Conservation (phyloP, 192 early-diverging fungal species). For the Pilobolus umbonatus region DNA sequence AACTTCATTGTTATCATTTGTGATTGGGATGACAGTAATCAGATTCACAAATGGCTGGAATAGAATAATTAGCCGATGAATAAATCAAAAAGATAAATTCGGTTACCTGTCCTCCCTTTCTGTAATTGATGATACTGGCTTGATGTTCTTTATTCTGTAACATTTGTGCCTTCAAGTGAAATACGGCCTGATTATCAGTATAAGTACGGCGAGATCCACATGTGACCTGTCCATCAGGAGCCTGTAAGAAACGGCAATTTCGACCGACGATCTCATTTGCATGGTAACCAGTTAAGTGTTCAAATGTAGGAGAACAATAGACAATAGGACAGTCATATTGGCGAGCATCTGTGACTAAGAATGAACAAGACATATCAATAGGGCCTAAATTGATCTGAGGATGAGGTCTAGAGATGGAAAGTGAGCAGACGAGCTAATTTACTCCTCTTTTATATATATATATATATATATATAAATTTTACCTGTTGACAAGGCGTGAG, state of each 20-base stretch:
- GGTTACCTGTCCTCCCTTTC: slow-evolving; percentile 45
- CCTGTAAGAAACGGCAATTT: slow-evolving; percentile 41
- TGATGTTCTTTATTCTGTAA: slow-evolving; percentile 49
- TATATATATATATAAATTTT: neutral
- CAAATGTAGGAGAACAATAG: slow-evolving; percentile 55
- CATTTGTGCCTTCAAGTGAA: slow-evolving; percentile 41
- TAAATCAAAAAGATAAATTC: neutral
- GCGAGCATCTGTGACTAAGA: slow-evolving; percentile 39
- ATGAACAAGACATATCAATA: slow-evolving; percentile 53
- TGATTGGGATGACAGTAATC: slow-evolving; percentile 56
- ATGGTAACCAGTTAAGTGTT: slow-evolving; percentile 48
- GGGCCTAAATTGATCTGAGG: slow-evolving; percentile 55
- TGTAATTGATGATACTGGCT: slow-evolving; percentile 59
- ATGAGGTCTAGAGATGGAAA: slow-evolving; percentile 39
- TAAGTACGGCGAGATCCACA: slow-evolving; percentile 41
- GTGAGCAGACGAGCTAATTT: neutral
- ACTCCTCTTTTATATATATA: neutral
- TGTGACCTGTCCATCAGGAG: slow-evolving; percentile 43
- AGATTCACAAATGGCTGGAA: slow-evolving; percentile 58
- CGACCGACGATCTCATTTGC: slow-evolving; percentile 35
- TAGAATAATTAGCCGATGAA: neutral
- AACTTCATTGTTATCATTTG: slow-evolving; percentile 36
- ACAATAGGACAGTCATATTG: slow-evolving; percentile 54
- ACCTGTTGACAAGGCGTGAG: slow-evolving; percentile 25
- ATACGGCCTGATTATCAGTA: slow-evolving; percentile 49